Evolutionary conservation across 2,329 filamentous ascomycete species (phyloP), one percentile per base, ranked within the genome.

Genomic region (Hypoxylon sp.): DNA sequence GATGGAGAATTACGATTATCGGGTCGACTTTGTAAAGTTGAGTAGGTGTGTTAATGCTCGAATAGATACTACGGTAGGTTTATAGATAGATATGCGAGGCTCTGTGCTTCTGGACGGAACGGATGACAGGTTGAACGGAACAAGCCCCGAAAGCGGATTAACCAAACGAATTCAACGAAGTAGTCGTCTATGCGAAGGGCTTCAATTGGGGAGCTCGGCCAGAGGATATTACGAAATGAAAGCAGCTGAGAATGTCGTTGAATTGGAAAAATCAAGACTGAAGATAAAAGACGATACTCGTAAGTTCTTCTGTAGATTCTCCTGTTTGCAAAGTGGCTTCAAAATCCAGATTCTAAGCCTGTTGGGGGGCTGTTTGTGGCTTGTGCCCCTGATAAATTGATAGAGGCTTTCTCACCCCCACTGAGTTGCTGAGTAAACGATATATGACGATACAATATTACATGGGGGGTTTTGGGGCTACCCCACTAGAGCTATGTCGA

Each of bases 21-120:
- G 42, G n/a, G 46, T 55, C 53, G 61, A 4, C 9, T 42, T 37
- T 17, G 22, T 13, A 76, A 80, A 22, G 19, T 22, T 22, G 82
- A 50, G 61, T 59, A 19, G n/a, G 39, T 9, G 46, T 44, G 44
- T 39, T 4, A 37, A 50, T n/a, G 31, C 5, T 39, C 13, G 57
- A 42, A 44, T 60, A 44, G 48, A 50, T 52, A 46, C 31, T n/a
- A 48, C 3, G 10, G 22, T 24, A 33, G 35, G 42, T 11, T 11
- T 35, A 9, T 35, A 26, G 26, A 26, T 51, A 46, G 46, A 19
- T 58, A 51, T 47, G 33, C 29, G 53, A 63, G 46, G 53, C 37
- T 52, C 46, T 59, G n/a, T 39, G 26, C n/a, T 46, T 50, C 37
- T 31, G 39, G 29, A 58, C 11, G 17, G 14, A 46, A 39, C 22